Percentiles rank a stretch among this genome's conserved stretches.
Conservation (phyloP, 2,329 filamentous ascomycete genomes). For the Microdochium paspali region DNA sequence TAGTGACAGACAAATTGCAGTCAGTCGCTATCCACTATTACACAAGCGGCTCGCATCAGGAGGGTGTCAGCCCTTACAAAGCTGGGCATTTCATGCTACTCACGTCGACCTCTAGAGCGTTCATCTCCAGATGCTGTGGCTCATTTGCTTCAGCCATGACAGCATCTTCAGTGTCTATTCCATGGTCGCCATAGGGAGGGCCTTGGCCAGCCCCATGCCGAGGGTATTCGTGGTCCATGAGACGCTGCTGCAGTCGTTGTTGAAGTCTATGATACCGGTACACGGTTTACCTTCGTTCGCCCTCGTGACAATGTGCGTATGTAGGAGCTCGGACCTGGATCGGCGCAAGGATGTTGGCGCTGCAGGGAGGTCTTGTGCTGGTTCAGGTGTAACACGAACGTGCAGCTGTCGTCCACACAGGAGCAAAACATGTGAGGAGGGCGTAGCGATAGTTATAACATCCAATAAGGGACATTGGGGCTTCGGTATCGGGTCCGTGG, state of each 20-base stretch:
- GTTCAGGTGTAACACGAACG: too few species aligned
- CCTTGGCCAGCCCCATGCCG: not conserved
- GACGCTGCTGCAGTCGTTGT: not conserved
- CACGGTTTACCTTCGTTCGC: too few species aligned
- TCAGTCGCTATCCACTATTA: too few species aligned
- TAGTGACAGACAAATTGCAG: not conserved
- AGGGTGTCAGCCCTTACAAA: too few species aligned
- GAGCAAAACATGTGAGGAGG: too few species aligned
- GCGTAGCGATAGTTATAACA: too few species aligned
- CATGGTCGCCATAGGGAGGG: not conserved
- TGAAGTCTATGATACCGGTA: too few species aligned
- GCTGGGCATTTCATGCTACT: too few species aligned
- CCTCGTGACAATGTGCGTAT: not conserved
- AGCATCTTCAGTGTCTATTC: not conserved
- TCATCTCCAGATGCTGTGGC: not conserved
- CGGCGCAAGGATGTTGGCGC: not conserved
- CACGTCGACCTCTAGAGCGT: constrained; percentile 8
- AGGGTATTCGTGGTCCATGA: not conserved
- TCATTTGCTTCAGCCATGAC: constrained; percentile 1
- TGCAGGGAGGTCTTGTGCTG: not conserved
- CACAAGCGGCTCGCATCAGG: not conserved
- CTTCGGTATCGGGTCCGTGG: too few species aligned
- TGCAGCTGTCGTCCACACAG: too few species aligned
- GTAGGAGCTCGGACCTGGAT: not conserved
- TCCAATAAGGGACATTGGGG: too few species aligned